Conservation (phyloP, 1,284 basidiomycete species). For the Inonotus hispidus region DNA sequence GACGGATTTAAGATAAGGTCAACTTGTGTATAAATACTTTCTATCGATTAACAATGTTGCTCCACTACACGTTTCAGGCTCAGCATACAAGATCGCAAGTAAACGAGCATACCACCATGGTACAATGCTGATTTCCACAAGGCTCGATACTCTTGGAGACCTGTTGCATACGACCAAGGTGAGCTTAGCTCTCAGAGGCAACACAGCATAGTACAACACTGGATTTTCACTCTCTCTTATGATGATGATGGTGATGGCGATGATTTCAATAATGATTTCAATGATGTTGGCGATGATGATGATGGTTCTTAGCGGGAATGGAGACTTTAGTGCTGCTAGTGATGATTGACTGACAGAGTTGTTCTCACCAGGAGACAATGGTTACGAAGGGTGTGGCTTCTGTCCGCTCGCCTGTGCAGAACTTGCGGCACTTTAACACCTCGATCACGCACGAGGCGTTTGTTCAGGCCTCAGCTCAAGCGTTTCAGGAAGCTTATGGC, state of each 20-base stretch:
- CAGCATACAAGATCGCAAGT: constrained; percentile 94
- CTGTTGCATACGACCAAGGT: constrained; percentile 73
- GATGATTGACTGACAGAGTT: not conserved
- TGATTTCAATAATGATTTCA: not conserved
- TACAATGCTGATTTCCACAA: constrained; percentile 94
- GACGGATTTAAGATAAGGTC: constrained; percentile 79
- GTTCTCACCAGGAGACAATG: constrained; percentile 40
- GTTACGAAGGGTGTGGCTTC: constrained; percentile 85
- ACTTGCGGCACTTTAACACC: constrained; percentile 59
- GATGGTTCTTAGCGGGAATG: not conserved
- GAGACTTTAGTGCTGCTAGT: not conserved
- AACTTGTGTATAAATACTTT: constrained; percentile 1
- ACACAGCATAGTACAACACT: not conserved
- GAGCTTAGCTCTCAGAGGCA: constrained; percentile 20
- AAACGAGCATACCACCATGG: constrained; percentile 96
- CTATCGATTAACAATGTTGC: constrained; percentile 19
- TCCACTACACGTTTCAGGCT: constrained; percentile 80
- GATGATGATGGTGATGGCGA: not conserved
- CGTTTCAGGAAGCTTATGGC: constrained; percentile 67
- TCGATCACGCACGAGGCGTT: constrained; percentile 66
- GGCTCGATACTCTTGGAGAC: constrained; percentile 65
- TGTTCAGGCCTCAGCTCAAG: constrained; percentile 60
- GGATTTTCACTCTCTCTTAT: not conserved
- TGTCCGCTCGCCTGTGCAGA: constrained; percentile 88
- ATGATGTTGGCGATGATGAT: not conserved